Percentiles rank a stretch among this genome's conserved stretches.
Evolutionary conservation across 768 basidiomycete species (phyloP).

Genomic region (Naganishia randhawae): DNA sequence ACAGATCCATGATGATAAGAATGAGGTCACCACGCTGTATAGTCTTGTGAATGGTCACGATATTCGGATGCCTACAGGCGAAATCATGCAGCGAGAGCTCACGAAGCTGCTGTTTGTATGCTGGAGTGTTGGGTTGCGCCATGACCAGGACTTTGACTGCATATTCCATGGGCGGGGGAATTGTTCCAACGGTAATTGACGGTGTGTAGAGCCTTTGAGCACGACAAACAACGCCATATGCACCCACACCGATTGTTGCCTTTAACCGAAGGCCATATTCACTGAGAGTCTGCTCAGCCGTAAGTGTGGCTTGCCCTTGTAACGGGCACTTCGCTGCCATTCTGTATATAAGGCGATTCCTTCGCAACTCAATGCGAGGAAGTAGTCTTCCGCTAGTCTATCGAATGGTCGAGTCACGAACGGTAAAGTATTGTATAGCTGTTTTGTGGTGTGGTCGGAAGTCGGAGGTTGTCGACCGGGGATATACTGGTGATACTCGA

Average conservation of each 20-base stretch:
- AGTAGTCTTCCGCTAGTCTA: neutral
- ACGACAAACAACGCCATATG: conserved; percentile 9
- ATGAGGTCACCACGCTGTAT: conserved; percentile 61
- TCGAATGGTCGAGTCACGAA: neutral
- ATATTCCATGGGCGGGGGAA: conserved; percentile 59
- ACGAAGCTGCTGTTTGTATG: conserved; percentile 55
- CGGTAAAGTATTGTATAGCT: neutral
- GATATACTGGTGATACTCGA: too few species aligned
- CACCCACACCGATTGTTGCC: neutral
- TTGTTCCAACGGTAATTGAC: conserved; percentile 38
- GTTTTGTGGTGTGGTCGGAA: neutral
- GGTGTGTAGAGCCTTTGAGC: conserved; percentile 50
- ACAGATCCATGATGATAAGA: conserved; percentile 87
- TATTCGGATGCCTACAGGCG: conserved; percentile 55
- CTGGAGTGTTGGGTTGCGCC: conserved; percentile 56
- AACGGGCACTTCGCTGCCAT: neutral
- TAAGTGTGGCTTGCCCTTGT: conserved; percentile 6
- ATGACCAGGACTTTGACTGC: conserved; percentile 76
- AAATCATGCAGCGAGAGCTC: conserved; percentile 61
- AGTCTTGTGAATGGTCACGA: conserved; percentile 66
- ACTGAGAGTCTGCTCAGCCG: conserved; percentile 11
- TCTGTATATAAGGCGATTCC: neutral
- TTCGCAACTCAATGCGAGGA: neutral
- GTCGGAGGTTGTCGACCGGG: too few species aligned
- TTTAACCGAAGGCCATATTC: conserved; percentile 6